These are phyloP conservation scores for Pythium scleroteichum DNA, from an alignment of 352 stramenopile genomes.

Conservation along the genomic window DNA sequence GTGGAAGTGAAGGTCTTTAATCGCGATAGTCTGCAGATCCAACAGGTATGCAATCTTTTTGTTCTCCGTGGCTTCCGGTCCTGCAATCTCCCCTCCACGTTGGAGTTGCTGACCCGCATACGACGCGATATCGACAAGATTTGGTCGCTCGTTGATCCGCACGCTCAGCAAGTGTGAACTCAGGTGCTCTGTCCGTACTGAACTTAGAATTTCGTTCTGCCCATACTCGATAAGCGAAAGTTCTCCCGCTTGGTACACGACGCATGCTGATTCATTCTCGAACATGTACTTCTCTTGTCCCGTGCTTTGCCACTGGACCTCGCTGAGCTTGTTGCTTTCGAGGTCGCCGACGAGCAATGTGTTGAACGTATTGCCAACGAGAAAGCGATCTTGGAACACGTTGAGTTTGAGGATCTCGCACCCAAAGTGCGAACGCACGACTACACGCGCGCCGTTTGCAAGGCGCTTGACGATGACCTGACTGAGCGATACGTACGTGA, in stretches of 20 bases:
- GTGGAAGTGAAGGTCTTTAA: conserved; percentile 84
- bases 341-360: conserved; percentile 92
- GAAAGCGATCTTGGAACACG: conserved; percentile 92
- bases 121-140: conserved; percentile 32
- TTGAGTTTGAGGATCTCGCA: conserved; percentile 95
- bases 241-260: conserved; percentile 92
- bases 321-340: conserved; percentile 89
- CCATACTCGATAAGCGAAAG: conserved; percentile 94
- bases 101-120: conserved; percentile 24
- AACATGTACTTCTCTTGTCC: conserved; percentile 95
- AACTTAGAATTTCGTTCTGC: conserved; percentile 90
- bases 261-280: conserved; percentile 90
- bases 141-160: conserved; percentile 90
- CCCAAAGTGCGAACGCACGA: conserved; percentile 89
- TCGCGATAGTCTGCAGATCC: conserved; percentile 91
- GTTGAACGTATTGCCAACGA: conserved; percentile 91
- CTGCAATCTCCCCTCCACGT: conserved; percentile 2
- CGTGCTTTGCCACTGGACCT: conserved; percentile 90
- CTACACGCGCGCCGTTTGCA: conserved; percentile 78
- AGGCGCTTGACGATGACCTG: conserved; percentile 95
- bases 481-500: conserved; percentile 93
- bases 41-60: conserved; percentile 95
- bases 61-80: conserved; percentile 59
- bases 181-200: conserved; percentile 90
- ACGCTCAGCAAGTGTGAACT: conserved; percentile 92